Percentiles rank a stretch among this genome's conserved stretches.
Conservation (phyloP, 169 alveolate species). For the Cyclospora cayetanensis region DNA sequence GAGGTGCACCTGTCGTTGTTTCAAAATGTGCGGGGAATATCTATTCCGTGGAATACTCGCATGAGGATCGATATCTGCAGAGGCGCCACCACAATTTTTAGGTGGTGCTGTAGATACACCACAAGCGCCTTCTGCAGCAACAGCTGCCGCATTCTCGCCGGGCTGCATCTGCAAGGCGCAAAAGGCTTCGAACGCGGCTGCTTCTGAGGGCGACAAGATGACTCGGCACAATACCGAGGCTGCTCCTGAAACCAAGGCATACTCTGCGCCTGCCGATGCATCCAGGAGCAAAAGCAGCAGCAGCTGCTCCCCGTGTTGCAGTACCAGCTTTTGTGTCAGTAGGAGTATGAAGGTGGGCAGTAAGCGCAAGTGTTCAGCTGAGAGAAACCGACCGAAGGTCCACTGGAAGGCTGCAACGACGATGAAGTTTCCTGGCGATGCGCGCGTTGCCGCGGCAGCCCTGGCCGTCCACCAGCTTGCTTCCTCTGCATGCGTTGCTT, state of each 20-base stretch:
- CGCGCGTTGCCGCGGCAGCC: background rate
- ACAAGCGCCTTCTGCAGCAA: background rate
- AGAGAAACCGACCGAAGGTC: background rate
- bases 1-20: no score
- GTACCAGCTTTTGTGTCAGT: constrained; percentile 20
- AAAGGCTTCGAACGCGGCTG: constrained; percentile 32
- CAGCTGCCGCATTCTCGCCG: background rate
- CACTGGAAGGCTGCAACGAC: background rate
- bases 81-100: no score
- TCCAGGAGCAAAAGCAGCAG: constrained; percentile 40
- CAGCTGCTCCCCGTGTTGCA: constrained; percentile 56
- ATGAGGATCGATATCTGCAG: no score
- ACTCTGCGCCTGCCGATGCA: constrained; percentile 17
- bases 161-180: constrained; percentile 14
- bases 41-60: no score
- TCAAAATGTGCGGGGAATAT: no score
- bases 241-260: constrained; percentile 35
- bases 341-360: constrained; percentile 31
- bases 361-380: constrained; percentile 2
- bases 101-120: no score
- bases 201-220: background rate
- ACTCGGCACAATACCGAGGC: constrained; percentile 41
- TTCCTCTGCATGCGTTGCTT: background rate
- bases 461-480: no score
- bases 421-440: no score